Percentiles rank a stretch among this genome's conserved stretches.
Evolutionary conservation across 2,329 filamentous ascomycete species (phyloP).

Genomic region (Hymenoscyphus occultus): DNA sequence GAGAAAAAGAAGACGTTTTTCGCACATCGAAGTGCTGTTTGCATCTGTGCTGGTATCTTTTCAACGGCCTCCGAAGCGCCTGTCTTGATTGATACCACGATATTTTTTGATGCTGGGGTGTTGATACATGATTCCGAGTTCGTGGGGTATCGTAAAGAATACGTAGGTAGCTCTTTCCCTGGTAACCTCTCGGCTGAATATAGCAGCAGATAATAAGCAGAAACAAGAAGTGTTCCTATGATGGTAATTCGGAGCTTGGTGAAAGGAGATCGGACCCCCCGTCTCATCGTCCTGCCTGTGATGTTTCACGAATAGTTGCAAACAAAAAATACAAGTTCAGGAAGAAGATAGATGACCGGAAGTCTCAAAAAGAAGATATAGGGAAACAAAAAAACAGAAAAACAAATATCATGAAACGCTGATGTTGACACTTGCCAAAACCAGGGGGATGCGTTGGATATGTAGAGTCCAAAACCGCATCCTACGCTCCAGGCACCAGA

Average conservation of each 20-base stretch:
- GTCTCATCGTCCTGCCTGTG: conserved; percentile 1
- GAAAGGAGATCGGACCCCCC: conserved; percentile 5
- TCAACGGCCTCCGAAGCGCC: conserved; percentile 53
- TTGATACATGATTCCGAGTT: conserved; percentile 8
- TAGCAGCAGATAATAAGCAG: not conserved
- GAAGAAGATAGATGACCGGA: not conserved
- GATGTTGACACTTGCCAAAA: not conserved
- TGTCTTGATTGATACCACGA: conserved; percentile 47
- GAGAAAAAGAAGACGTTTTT: conserved; percentile 53
- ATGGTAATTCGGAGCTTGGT: conserved; percentile 3
- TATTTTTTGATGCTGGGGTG: not conserved
- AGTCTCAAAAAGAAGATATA: not conserved
- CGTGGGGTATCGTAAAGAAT: not conserved
- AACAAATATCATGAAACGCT: not conserved
- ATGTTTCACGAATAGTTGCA: not conserved
- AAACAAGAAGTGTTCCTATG: conserved; percentile 4
- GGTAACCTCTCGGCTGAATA: not conserved
- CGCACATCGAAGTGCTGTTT: conserved; percentile 48
- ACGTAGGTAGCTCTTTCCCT: not conserved
- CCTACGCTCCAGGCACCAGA: not conserved
- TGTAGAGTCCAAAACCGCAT: not conserved
- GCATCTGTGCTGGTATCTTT: conserved; percentile 51
- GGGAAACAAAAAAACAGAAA: not conserved
- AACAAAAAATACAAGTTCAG: not conserved
- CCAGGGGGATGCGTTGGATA: not conserved